These are phyloP conservation scores for Suillus americanus DNA, from an alignment of 768 basidiomycete species.

Conservation along the genomic window DNA sequence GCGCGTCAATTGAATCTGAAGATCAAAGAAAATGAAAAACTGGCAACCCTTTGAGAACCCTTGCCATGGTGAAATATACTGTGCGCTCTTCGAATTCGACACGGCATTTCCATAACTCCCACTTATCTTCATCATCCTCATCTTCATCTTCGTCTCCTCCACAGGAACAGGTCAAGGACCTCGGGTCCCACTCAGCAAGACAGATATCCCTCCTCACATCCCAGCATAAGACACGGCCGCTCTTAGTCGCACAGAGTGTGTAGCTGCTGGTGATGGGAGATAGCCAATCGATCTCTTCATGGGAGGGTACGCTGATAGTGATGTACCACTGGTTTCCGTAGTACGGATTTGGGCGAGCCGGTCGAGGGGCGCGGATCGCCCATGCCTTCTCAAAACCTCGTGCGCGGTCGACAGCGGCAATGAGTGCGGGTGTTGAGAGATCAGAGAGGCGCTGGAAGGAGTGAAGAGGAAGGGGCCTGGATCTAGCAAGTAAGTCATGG, in stretches of 20 bases:
- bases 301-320: constrained; percentile 62
- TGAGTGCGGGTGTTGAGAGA: constrained; percentile 59
- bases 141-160: constrained; percentile 12
- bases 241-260: constrained; percentile 75
- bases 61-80: constrained; percentile 77
- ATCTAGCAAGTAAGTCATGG: constrained; percentile 58
- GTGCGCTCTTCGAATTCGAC: constrained; percentile 72
- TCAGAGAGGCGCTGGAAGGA: constrained; percentile 71
- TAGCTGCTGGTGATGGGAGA: constrained; percentile 76
- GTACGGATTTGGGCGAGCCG: constrained; percentile 30
- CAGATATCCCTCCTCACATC: constrained; percentile 61
- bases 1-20: constrained; percentile 4
- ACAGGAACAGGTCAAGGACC: constrained; percentile 17
- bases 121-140: constrained; percentile 35
- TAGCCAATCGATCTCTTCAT: constrained; percentile 74
- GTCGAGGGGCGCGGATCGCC: constrained; percentile 57
- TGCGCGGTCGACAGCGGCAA: constrained; percentile 63
- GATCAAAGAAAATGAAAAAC: constrained; percentile 21
- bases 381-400: constrained; percentile 61
- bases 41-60: constrained; percentile 51
- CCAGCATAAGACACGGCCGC: constrained; percentile 77
- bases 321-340: constrained; percentile 55
- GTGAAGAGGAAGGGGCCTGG: constrained; percentile 65
- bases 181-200: constrained; percentile 69
- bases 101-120: constrained; percentile 79